Base-by-base conservation (phyloP, 169 alveolate species). In the Cardiosporidium cionae region DNA sequence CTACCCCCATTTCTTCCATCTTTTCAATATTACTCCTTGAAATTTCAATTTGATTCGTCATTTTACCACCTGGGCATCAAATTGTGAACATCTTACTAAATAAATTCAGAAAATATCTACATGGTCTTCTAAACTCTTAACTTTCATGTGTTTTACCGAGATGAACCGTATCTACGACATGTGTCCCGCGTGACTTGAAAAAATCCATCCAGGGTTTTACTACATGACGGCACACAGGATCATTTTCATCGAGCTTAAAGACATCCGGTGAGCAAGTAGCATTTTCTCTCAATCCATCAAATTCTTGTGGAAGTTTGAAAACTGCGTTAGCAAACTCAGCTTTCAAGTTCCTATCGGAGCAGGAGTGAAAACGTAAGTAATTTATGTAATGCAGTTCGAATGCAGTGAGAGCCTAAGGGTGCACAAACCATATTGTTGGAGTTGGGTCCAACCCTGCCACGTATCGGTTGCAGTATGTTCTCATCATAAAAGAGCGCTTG, bases 111-210 rank as follows among this genome's bases (percentile, higher is more conserved):
- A 16, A 9, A 9, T 9, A 16, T 16, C 58, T 16, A 16, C 58
- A 44, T 9, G 16, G 16, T 9, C 9, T 16, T 16, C 16, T 9
- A 16, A 63, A 9, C 9, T 9, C 9, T 16, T 16, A 9, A 63
- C 22, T 63, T 63, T 28, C 4, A 3, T 37, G 3, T 35, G 1
- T 29, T 67, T 33, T 74, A 83, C 89, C 94, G 32, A 89, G 81
- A 33, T 89, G 92, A 0, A 89, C 76, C 33, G 83, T 83, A 9
- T 82, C 78, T 32, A 88, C 85, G 44, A 85, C 78, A 67, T 89
- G 94, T 0, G 94, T 89, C 9, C 94, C 94, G 76, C 76, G 86
- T 53, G 76, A 78, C 67, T 84, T 53, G 74, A 89, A 85, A 68
- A 89, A 84, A 23, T 68, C 35, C 82, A 89, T 87, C 94, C 94